A percentile compares a stretch with the other conserved stretches of the same genome.
Conservation (phyloP, 2,329 filamentous ascomycete species). For the Xylariaceae sp. region DNA sequence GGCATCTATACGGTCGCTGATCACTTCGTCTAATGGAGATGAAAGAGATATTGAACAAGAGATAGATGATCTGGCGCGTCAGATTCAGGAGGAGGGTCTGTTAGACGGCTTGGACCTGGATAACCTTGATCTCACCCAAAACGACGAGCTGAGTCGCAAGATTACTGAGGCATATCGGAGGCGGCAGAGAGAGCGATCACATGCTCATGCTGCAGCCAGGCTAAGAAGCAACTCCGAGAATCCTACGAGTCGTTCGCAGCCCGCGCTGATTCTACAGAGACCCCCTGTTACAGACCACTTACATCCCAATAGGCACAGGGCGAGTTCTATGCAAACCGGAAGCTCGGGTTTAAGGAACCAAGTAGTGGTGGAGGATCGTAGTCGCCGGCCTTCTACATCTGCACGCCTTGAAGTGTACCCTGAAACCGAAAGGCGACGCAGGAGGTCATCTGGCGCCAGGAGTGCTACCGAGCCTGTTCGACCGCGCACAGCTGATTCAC, state of each 20-base stretch:
- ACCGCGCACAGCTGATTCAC: conserved; percentile 38
- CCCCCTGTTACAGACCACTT: conserved; percentile 24
- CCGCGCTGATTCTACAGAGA: conserved; percentile 25
- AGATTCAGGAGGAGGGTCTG: conserved; percentile 82
- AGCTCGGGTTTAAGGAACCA: conserved; percentile 38
- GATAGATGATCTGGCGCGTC: conserved; percentile 82
- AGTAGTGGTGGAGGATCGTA: conserved; percentile 40
- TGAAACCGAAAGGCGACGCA: conserved; percentile 40
- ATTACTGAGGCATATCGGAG: conserved; percentile 85
- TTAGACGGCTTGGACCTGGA: conserved; percentile 84
- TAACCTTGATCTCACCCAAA: conserved; percentile 74
- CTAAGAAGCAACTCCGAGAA: conserved; percentile 41
- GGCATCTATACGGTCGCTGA: conserved; percentile 76
- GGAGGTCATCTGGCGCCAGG: conserved; percentile 50
- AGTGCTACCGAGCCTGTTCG: conserved; percentile 48
- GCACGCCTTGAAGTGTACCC: conserved; percentile 45
- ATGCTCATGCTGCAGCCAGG: conserved; percentile 43
- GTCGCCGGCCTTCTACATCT: conserved; percentile 47
- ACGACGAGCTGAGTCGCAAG: conserved; percentile 83
- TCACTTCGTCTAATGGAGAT: conserved; percentile 73
- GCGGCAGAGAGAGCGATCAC: conserved; percentile 60
- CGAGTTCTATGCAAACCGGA: conserved; percentile 30
- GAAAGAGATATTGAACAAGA: conserved; percentile 77
- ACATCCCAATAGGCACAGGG: conserved; percentile 28
- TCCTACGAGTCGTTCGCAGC: conserved; percentile 35